A percentile compares a stretch with the other conserved stretches of the same genome.
These are phyloP conservation scores for Pythium insidiosum DNA, from an alignment of 352 stramenopile species.

Conservation along the genomic window DNA sequence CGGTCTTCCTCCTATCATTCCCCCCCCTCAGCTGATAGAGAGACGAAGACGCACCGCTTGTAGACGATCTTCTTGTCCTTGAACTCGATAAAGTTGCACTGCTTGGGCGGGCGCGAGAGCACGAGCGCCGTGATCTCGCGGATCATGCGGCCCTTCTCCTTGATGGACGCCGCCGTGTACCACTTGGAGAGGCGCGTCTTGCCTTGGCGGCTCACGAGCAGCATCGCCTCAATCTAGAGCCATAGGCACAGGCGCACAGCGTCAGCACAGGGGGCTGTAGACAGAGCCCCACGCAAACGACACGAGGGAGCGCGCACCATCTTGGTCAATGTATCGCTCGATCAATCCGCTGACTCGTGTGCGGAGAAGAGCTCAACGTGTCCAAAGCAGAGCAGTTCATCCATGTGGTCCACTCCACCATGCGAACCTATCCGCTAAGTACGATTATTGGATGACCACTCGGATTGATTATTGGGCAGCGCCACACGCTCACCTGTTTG, in stretches of 20 bases:
- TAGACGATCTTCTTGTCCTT: conserved; percentile 98
- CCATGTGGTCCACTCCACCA: no score
- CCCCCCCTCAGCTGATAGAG: not conserved
- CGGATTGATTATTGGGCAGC: no score
- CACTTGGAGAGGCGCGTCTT: conserved; percentile 91
- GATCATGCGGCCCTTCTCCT: conserved; percentile 85
- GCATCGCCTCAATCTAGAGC: conserved; percentile 75
- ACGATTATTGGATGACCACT: no score
- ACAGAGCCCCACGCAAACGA: no score
- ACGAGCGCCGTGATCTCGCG: conserved; percentile 86
- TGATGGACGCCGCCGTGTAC: conserved; percentile 71
- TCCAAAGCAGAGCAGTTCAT: no score
- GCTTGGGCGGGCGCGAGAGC: conserved; percentile 73
- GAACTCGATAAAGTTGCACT: conserved; percentile 96
- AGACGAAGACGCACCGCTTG: conserved; percentile 60
- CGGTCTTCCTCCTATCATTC: not conserved
- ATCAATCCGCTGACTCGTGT: no score
- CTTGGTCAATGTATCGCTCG: no score
- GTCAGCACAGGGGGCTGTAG: conserved; percentile 4
- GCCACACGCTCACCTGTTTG: no score
- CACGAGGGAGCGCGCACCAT: no score
- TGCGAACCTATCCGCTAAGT: no score
- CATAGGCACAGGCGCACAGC: conserved; percentile 9
- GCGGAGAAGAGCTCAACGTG: no score
- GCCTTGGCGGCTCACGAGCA: conserved; percentile 88